phyloP scores from a whole-genome alignment of 2,329 filamentous ascomycete species.

The Monilinia laxa region DNA sequence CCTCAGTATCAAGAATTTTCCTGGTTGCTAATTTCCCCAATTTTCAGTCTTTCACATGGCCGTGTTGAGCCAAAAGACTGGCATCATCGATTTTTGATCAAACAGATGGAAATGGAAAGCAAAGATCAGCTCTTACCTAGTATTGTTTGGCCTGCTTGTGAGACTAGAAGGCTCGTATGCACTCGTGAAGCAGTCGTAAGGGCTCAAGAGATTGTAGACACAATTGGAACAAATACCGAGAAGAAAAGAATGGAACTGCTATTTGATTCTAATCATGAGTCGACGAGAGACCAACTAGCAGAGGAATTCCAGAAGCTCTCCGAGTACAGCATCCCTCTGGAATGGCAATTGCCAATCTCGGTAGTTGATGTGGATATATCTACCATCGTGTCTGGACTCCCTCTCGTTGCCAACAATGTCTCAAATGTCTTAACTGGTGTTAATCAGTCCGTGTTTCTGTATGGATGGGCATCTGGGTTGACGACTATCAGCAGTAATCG shows the following conservation, averaged over 20 bases:
- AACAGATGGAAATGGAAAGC: conserved; percentile 62
- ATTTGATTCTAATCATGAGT: conserved; percentile 43
- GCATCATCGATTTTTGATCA: conserved; percentile 38
- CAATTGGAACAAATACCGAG: conserved; percentile 59
- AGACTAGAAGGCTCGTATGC: conserved; percentile 54
- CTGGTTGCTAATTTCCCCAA: conserved; percentile 12
- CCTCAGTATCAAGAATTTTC: neutral
- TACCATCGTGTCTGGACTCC: conserved; percentile 44
- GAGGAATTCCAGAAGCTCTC: conserved; percentile 48
- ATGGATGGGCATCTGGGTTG: conserved; percentile 58
- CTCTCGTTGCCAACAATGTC: conserved; percentile 47
- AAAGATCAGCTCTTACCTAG: conserved; percentile 58
- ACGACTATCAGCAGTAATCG: conserved; percentile 69
- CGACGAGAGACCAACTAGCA: conserved; percentile 33
- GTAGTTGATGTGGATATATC: conserved; percentile 50
- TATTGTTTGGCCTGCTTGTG: conserved; percentile 62
- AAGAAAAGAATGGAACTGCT: conserved; percentile 56
- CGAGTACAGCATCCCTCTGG: conserved; percentile 51
- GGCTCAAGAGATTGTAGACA: conserved; percentile 63
- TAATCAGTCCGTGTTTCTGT: conserved; percentile 67
- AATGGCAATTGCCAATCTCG: conserved; percentile 59
- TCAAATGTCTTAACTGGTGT: conserved; percentile 53
- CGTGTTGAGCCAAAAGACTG: conserved; percentile 38
- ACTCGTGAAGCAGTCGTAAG: conserved; percentile 60
- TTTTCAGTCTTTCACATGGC: conserved; percentile 44